Conservation (phyloP, 768 basidiomycete species). For the Terana coerulea region DNA sequence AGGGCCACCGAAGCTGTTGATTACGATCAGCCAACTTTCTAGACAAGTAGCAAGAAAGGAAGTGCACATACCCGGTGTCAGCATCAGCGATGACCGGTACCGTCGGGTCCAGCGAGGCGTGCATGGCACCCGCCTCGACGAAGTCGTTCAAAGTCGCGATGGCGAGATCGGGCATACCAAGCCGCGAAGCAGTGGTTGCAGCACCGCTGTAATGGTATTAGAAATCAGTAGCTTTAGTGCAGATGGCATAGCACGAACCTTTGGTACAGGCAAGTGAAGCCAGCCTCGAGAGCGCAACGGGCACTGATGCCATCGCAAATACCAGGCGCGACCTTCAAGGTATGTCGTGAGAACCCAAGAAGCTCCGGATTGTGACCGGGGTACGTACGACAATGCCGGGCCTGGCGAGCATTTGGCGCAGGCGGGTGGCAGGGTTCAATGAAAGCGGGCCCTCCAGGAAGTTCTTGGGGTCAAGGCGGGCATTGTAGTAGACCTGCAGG, state of each 20-base stretch:
- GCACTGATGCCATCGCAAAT: slow-evolving; percentile 80
- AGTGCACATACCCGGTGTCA: slow-evolving; percentile 64
- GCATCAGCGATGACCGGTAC: slow-evolving; percentile 79
- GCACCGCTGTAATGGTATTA: too few species aligned
- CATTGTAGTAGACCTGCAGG: slow-evolving; percentile 51
- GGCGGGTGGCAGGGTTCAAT: slow-evolving; percentile 63
- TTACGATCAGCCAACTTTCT: too few species aligned
- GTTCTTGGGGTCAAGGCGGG: slow-evolving; percentile 66
- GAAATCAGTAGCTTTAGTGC: too few species aligned
- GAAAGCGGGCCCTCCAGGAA: slow-evolving; percentile 68
- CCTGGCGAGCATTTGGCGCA: slow-evolving; percentile 49
- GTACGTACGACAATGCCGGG: slow-evolving; percentile 70
- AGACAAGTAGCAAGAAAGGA: not conserved
- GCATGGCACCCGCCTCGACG: slow-evolving; percentile 41
- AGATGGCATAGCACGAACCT: too few species aligned
- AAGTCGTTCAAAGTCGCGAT: slow-evolving; percentile 79
- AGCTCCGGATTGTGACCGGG: not conserved
- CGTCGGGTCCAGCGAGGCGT: slow-evolving; percentile 38
- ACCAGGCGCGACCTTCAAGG: slow-evolving; percentile 63
- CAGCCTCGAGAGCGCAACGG: slow-evolving; percentile 73
- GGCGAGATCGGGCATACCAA: slow-evolving; percentile 73
- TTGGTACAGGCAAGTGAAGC: slow-evolving; percentile 74
- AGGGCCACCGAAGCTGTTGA: slow-evolving; percentile 59
- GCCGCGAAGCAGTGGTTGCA: slow-evolving; percentile 73
- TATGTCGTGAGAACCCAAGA: not conserved